Percentiles rank a stretch among this genome's conserved stretches.
Evolutionary conservation across 2,329 filamentous ascomycete genomes (phyloP).

Genomic region (Stagonosporopsis tanaceti): DNA sequence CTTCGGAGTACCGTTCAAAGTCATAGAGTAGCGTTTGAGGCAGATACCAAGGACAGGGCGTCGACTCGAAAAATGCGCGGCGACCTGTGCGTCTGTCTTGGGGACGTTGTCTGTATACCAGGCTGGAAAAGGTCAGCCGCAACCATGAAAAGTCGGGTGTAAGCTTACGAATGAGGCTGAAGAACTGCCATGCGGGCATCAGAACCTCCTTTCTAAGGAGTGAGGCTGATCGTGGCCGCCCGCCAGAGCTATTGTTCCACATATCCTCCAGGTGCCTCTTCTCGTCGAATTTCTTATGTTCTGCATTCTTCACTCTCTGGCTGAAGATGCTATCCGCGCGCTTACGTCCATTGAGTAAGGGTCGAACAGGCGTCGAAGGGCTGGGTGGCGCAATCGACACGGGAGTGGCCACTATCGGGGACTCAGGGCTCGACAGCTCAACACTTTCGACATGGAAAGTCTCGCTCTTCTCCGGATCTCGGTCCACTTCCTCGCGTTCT

Average conservation of each 20-base stretch:
- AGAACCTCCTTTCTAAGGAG: conserved; percentile 78
- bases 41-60: conserved; percentile 91
- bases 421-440: conserved; percentile 48
- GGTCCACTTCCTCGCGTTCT: conserved; percentile 37
- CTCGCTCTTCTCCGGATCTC: conserved; percentile 47
- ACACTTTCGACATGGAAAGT: conserved; percentile 55
- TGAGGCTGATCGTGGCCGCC: conserved; percentile 49
- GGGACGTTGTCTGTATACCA: conserved; percentile 81
- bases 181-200: conserved; percentile 98
- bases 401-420: conserved; percentile 47
- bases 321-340: conserved; percentile 61
- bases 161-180: conserved; percentile 83
- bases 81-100: conserved; percentile 78
- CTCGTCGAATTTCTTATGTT: conserved; percentile 60
- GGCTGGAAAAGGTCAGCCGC: conserved; percentile 60
- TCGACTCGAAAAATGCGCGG: conserved; percentile 82
- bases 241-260: conserved; percentile 41
- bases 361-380: conserved; percentile 38
- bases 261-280: conserved; percentile 57
- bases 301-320: conserved; percentile 53
- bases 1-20: conserved; percentile 70
- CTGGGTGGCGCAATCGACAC: conserved; percentile 35
- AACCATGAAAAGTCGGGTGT: neutral
- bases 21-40: conserved; percentile 86
- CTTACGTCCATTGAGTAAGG: conserved; percentile 45